Evolutionary conservation across 805 yeast genomes (phyloP), one percentile per base, ranked within the genome.

Genomic region (Lipomyces yamadae): DNA sequence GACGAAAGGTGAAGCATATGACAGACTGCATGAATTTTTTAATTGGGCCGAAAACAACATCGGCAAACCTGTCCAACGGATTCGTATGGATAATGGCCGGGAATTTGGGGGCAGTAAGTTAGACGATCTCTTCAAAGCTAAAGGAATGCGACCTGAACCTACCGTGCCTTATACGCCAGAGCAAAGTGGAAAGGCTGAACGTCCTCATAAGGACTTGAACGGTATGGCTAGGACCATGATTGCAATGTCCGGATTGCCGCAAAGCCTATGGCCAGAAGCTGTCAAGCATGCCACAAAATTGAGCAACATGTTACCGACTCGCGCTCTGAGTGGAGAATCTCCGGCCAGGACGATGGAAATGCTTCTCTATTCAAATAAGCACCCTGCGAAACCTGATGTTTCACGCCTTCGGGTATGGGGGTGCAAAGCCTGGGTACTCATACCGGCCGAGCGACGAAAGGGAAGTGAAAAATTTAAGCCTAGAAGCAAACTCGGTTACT

Each of bases 81-180:
- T n/a, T n/a, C 54, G 54, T 50, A 50, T 11, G 54, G 54, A 50
- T n/a, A 50, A 50, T 29, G 54, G 54, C 6, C 11, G 13, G 7
- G 54, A 13, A 29, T 50, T 50, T 1, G 54, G 54, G 29, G 54
- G 54, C 32, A 8, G 54, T 50, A 50, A 29, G 54, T n/a, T 50
- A 50, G 54, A 50, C 29, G 54, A 29, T 4, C 10, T 50, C 54
- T 15, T 50, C 29, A 50, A 50, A 30, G 54, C 54, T 15, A 50
- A 50, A 50, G 54, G 54, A 29, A 50, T 50, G 32, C 5, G 32
- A 8, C 54, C n/a, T 6, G 54, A 50, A n/a, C 54, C 32, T 13
- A 50, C 54, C 6, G 54, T 50, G 2, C 54, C 54, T 18, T 50
- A 50, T 30, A 50, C 54, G 54, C 54, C 54, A n/a, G 54, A 50